Base-by-base conservation (phyloP, 2,329 filamentous ascomycete genomes). In the Aureobasidium lini region DNA sequence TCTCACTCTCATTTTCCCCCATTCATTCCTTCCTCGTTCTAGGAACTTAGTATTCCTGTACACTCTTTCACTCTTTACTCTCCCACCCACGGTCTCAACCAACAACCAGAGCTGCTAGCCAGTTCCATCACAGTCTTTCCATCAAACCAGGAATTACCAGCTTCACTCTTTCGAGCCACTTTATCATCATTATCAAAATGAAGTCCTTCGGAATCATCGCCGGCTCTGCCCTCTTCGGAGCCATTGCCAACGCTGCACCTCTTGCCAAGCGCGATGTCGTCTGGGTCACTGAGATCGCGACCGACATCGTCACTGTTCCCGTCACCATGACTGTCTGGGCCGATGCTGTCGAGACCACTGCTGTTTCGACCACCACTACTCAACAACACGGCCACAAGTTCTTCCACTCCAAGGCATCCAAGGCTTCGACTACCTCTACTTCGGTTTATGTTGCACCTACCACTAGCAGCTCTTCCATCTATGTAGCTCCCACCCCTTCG, bases 291-390 rank as follows among this genome's bases (percentile, higher is more conserved):
- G 73, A 79, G 49, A 75, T 72, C 39, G 73, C 76, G 23, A 70
- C 76, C 54, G 77, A 76, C 57, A 74, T 76, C 65, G 76, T 77
- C 58, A 82, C 78, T 43, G 69, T 82, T 52, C 70, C 75, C 56
- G 70, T 78, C 60, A 78, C 76, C 61, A 75, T 73, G 63, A 80
- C 78, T 61, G 62, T 83, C 68, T 79, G 73, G 72, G 60, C 67
- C 57, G 54, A 31, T 15, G 65, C 70, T 13, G 65, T 66, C 46
- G 64, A 66, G 54, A 64, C 64, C 31, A 40, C 60, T 11, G 60
- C 63, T 40, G 60, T 49, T n/a, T 31, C 43, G 32, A 61, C 64
- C 66, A 63, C 69, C 28, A 66, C 66, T 48, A 65, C 65, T 42
- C 66, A 65, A 43, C 62, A 67, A 43, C 62, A 66, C 46, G 60